Percentiles rank a stretch among this genome's conserved stretches.
phyloP scores from a whole-genome alignment of 495 filamentous ascomycete genomes.

The Barbatosphaeria neglecta region DNA sequence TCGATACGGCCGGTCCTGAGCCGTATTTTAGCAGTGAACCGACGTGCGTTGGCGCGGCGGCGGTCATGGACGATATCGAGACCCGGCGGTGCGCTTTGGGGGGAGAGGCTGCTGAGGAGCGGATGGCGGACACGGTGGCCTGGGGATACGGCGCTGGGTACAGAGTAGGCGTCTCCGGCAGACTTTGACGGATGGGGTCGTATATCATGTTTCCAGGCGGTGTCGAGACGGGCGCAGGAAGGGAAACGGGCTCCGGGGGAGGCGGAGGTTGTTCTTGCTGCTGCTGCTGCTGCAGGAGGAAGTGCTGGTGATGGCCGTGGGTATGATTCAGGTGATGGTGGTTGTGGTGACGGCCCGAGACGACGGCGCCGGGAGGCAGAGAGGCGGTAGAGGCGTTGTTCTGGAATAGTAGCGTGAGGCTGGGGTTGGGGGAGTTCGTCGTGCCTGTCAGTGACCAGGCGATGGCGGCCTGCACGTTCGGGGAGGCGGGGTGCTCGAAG shows the following conservation, averaged over 20 bases:
- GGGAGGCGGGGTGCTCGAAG: slow-evolving; percentile 23
- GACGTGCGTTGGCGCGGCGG: slow-evolving; percentile 17
- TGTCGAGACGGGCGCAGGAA: slow-evolving; percentile 29
- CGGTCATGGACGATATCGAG: slow-evolving; percentile 7
- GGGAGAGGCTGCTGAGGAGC: slow-evolving; percentile 19
- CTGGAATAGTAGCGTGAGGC: slow-evolving; percentile 62
- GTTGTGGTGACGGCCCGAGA: slow-evolving; percentile 10
- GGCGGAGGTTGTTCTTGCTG: neutral
- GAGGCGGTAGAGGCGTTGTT: slow-evolving; percentile 18
- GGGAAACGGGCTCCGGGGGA: slow-evolving; percentile 17
- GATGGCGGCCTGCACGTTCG: slow-evolving; percentile 42
- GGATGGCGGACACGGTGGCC: slow-evolving; percentile 30
- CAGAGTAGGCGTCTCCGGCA: slow-evolving; percentile 30
- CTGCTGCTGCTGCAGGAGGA: slow-evolving; percentile 2
- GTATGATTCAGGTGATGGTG: slow-evolving; percentile 5
- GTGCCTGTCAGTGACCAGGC: slow-evolving; percentile 73
- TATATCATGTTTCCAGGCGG: slow-evolving; percentile 41
- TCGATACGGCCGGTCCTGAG: slow-evolving; percentile 10
- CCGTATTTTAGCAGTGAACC: slow-evolving; percentile 28
- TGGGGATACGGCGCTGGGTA: slow-evolving; percentile 35
- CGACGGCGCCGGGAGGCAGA: slow-evolving; percentile 1
- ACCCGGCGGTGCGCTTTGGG: slow-evolving; percentile 6
- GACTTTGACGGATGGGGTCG: slow-evolving; percentile 38
- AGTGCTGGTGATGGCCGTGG: slow-evolving; percentile 3
- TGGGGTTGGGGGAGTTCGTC: slow-evolving; percentile 70